Evolutionary conservation across 192 early-diverging fungal species (phyloP), one percentile per base, ranked within the genome.

Genomic region (Paraglomus brasilianum): DNA sequence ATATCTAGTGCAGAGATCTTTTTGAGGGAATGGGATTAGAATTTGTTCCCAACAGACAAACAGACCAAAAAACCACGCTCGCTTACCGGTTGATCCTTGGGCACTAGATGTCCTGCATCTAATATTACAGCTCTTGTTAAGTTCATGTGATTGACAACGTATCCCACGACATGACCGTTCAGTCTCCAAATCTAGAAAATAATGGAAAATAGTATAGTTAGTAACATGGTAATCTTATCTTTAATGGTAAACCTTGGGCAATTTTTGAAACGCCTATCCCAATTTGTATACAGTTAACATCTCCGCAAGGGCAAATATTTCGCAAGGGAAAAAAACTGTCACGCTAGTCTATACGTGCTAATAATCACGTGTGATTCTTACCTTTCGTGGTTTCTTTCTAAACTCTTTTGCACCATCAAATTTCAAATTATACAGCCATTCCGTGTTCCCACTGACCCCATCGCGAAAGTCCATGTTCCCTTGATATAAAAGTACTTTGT

Each of bases 381-480:
- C 72, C 73, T 80, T 77, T 11, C 80, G 74, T 52, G 74, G 85
- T 63, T 72, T 75, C 17, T 83, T 78, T 68, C 66, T 78, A 79
- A 80, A 93, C 40, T 49, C 66, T n/a, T 65, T 51, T 48, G 66
- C 66, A 17, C 73, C 80, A 6, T 58, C 17, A 85, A 85, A 88
- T 3, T 85, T 74, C 4, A 82, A 63, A 17, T 73, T 72, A 24
- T 87, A 82, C 72, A 94, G 87, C 89, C 90, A 94, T 47, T 81
- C 71, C 11, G 75, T 86, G 17, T 81, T 86, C 1, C 84, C 85
- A 14, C 85, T 70, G 13, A 89, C 80, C 5, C 88, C 92, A 63
- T 94, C 92, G 46, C 92, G 82, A 71, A 88, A 92, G 78, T 94
- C 92, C 78, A 92, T 92, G 53, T 93, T 82, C 5, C 89, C 92